These are phyloP conservation scores for Ascochyta lentis DNA, from an alignment of 2,329 filamentous ascomycete species.

Conservation along the genomic window DNA sequence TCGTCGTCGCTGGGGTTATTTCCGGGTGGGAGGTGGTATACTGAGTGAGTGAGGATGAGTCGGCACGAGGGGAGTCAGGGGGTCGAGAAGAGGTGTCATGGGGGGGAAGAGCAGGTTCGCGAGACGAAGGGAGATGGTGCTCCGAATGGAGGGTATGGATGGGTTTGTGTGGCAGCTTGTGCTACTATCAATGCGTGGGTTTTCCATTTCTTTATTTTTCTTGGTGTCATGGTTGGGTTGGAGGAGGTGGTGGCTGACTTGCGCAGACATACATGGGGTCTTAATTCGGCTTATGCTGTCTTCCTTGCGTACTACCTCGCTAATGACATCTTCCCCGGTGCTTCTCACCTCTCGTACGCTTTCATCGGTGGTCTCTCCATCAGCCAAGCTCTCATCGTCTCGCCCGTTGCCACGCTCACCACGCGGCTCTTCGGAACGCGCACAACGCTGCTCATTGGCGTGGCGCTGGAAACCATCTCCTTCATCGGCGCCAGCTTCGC, in stretches of 20 bases:
- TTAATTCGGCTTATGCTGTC: constrained; percentile 75
- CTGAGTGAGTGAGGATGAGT: no score
- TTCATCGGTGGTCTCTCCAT: constrained; percentile 78
- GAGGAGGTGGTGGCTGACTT: constrained; percentile 15
- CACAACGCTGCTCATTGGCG: constrained; percentile 68
- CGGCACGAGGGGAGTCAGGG: no score
- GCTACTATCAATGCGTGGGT: constrained; percentile 47
- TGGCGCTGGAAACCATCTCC: constrained; percentile 67
- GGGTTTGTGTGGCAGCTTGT: constrained; percentile 57
- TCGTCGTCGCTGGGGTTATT: no score
- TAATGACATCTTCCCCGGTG: constrained; percentile 66
- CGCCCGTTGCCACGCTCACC: constrained; percentile 69
- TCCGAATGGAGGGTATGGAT: constrained; percentile 68
- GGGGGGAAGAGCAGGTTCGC: not conserved
- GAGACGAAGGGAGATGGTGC: constrained; percentile 50
- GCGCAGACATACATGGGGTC: constrained; percentile 72
- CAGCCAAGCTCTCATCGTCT: constrained; percentile 69
- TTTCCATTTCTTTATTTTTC: not conserved
- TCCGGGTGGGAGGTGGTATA: no score
- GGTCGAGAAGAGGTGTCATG: not conserved
- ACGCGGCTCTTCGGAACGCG: constrained; percentile 69
- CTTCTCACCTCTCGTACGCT: constrained; percentile 72
- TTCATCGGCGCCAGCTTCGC: constrained; percentile 76
- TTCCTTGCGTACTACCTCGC: constrained; percentile 75
- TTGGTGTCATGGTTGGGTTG: not conserved